Evolutionary conservation across 1,284 basidiomycete species (phyloP), one percentile per base, ranked within the genome.

Genomic region (Boletus albobrunnescens): DNA sequence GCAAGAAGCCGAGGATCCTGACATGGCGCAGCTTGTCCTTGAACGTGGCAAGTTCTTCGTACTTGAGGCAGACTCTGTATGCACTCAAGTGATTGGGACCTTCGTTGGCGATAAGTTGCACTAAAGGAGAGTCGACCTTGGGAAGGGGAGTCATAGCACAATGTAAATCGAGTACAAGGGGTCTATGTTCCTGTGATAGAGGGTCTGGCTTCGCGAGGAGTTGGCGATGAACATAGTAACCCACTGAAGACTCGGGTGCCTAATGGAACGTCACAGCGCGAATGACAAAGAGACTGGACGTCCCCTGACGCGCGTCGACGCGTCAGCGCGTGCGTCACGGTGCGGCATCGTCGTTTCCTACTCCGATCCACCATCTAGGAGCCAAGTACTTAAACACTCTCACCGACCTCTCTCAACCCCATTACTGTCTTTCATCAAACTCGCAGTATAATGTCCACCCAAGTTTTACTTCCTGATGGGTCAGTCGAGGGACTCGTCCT

Each of bases 401-500:
- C 20, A 14, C 14, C n/a, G n/a, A 22, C 11, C 5, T 4, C n/a
- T 14, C 8, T n/a, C n/a, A n/a, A n/a, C 30, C 24, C 17, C 24
- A 22, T 5, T 26, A 22, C 8, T 8, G 2, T 23, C 23, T 9
- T 13, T 12, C 28, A 39, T 30, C 13, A 20, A 22, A 33, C 36
- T 24, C 31, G 4, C n/a, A n/a, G n/a, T 26, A 48, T 19, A 23
- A 55, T 55, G 55, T 44, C 54, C 35, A 31, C 50, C 2, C 14
- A 44, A 4, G 45, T 58, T 3, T 13, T 36, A n/a, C 46, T 57
- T 36, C 50, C 56, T 9, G 31, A 47, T 19, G 48, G 27, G 56
- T 59, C 26, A 30, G 56, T 53, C 22, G n/a, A 19, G 10, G 13
- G n/a, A 19, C 6, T 11, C 3, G 10, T 32, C 9, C 16, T 23